These are phyloP conservation scores for Lactifluus piperatus DNA, from an alignment of 768 basidiomycete species.

Conservation along the genomic window DNA sequence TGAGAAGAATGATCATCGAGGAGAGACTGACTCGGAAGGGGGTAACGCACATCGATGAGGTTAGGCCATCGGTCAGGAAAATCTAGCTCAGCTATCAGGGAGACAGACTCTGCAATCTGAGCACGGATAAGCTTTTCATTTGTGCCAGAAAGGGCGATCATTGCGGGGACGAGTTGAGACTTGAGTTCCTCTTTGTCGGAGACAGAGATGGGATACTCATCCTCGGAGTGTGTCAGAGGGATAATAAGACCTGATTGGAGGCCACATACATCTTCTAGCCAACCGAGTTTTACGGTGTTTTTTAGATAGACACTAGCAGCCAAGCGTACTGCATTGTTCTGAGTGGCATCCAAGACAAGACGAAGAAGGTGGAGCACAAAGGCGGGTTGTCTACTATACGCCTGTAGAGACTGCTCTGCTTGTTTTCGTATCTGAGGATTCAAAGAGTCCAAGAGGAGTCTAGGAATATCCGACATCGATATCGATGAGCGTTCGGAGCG, in stretches of 20 bases:
- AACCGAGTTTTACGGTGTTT: slow-evolving; percentile 78
- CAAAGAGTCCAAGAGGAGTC: slow-evolving; percentile 65
- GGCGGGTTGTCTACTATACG: slow-evolving; percentile 60
- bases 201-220: slow-evolving; percentile 60
- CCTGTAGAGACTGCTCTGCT: slow-evolving; percentile 69
- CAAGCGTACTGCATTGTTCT: slow-evolving; percentile 63
- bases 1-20: neutral
- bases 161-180: slow-evolving; percentile 76
- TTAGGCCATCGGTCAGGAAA: slow-evolving; percentile 86
- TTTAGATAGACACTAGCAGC: slow-evolving; percentile 89
- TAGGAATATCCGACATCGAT: slow-evolving; percentile 56
- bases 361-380: slow-evolving; percentile 74
- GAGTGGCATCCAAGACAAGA: slow-evolving; percentile 62
- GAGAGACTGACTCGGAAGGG: neutral
- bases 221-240: slow-evolving; percentile 32
- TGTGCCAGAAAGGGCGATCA: slow-evolving; percentile 75
- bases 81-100: slow-evolving; percentile 85
- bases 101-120: slow-evolving; percentile 89
- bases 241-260: neutral
- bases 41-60: slow-evolving; percentile 76
- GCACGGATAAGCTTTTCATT: slow-evolving; percentile 65
- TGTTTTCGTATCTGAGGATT: slow-evolving; percentile 61
- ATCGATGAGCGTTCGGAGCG: neutral
- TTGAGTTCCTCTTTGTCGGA: slow-evolving; percentile 69
- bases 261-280: slow-evolving; percentile 64